Base-by-base conservation (phyloP, 371 early-diverging fungal genomes). In the Mucor mucedo region DNA sequence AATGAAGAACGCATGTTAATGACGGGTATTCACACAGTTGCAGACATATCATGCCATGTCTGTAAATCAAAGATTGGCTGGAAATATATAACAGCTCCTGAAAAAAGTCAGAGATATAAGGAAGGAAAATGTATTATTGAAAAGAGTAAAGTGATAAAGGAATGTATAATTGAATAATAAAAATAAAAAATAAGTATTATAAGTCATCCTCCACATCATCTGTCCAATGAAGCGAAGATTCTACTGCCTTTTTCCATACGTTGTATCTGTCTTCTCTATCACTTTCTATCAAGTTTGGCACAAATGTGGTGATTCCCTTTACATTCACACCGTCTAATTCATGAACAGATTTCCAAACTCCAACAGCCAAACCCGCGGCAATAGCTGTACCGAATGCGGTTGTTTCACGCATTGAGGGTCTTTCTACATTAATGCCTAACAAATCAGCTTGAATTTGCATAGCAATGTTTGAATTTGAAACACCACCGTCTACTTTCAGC, bases 321-420 rank as follows among this genome's bases (percentile, higher is more conserved):
- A 53, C 69, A 55, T 79, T 77, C 44, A 80, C 71, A 16, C 69
- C 52, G n/a, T 65, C 62, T 32, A 84, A 62, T 7, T 75, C 74
- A 42, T 75, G 60, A 5, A 77, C 21, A 45, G 55, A 56, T 47
- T 83, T 67, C 92, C 93, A 95, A 8, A 93, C 73, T 14, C 93
- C 93, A 21, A 89, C 84, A n/a, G 87, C 94, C 9, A 93, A 73
- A 2, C 93, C 98, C 38, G 98, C 97, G 10, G 96, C 98, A 45
- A 96, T 85, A 1, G 98, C 98, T 8, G 97, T 95, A 32, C 98
- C 98, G 27, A 97, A 79, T 0, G 96, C 97, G 7, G 98, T 96
- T 8, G 93, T 93, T 72, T 98, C 98, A 38, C 89, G 84, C 95
- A 96, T 96, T 41, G 76, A 77, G 0, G 98, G 98, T 35, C 98